These are phyloP conservation scores for Pilatotrama ljubarskyi DNA, from an alignment of 768 basidiomycete species.

Conservation along the genomic window DNA sequence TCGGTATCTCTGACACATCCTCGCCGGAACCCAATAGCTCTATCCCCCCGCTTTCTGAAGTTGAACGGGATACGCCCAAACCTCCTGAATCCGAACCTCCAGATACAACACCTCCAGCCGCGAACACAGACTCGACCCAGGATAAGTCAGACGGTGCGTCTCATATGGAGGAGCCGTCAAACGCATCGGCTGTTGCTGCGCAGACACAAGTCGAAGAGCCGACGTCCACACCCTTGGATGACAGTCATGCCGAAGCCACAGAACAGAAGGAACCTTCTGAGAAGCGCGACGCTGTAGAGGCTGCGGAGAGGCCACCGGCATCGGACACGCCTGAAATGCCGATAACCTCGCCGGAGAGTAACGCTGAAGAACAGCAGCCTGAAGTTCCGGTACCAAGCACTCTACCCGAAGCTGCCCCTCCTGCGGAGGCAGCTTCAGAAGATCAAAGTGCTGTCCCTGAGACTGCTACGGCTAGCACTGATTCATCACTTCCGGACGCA, in stretches of 20 bases:
- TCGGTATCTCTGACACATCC: not conserved
- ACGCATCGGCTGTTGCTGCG: not conserved
- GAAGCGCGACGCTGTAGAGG: not conserved
- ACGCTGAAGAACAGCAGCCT: not conserved
- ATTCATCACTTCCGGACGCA: not conserved
- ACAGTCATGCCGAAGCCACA: not conserved
- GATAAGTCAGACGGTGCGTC: no score
- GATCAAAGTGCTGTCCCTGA: not conserved
- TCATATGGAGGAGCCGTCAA: not conserved
- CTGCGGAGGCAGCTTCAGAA: not conserved
- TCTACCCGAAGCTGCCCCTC: not conserved
- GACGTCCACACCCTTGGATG: not conserved
- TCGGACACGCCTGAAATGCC: not conserved
- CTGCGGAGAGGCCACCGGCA: not conserved
- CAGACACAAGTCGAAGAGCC: not conserved
- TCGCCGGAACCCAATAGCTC: not conserved
- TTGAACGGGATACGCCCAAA: not conserved
- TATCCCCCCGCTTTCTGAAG: not conserved
- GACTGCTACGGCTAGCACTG: not conserved
- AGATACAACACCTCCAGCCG: no score
- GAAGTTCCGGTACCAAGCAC: not conserved
- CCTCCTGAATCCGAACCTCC: no score
- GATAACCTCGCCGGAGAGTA: no score
- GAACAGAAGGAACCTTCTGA: not conserved
- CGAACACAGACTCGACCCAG: no score